phyloP scores from a whole-genome alignment of 352 stramenopile genomes.

The Phytophthora boehmeriae region DNA sequence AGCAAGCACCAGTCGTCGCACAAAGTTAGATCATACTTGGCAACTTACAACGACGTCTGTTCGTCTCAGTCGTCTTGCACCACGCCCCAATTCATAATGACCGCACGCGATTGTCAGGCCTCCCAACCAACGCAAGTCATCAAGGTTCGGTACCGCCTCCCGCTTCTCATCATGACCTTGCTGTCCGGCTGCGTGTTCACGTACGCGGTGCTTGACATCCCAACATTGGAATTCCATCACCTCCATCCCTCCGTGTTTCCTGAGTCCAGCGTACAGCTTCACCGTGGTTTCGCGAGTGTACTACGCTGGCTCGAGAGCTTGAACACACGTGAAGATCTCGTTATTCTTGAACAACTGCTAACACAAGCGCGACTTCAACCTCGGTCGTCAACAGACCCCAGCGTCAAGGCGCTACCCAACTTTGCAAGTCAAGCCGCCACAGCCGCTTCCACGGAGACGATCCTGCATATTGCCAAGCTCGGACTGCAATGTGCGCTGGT shows the following conservation, averaged over 20 bases:
- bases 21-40: too few species aligned
- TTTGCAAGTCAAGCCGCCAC: constrained; percentile 21
- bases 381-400: neutral
- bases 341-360: constrained; percentile 29
- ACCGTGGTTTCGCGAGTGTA: constrained; percentile 52
- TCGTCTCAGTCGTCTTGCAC: too few species aligned
- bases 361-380: constrained; percentile 19
- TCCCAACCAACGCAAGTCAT: neutral
- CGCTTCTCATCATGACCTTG: constrained; percentile 36
- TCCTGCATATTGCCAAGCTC: constrained; percentile 42
- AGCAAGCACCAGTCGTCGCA: too few species aligned
- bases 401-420: neutral
- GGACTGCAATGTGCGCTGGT: constrained; percentile 54
- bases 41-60: too few species aligned
- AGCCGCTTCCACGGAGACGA: constrained; percentile 36
- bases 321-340: constrained; percentile 42
- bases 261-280: constrained; percentile 35
- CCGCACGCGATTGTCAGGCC: too few species aligned
- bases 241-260: constrained; percentile 31
- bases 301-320: constrained; percentile 65
- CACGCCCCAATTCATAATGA: too few species aligned
- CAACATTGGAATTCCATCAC: constrained; percentile 45
- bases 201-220: constrained; percentile 27
- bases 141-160: constrained; percentile 5
- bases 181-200: constrained; percentile 34